These are phyloP conservation scores for Pseudogymnoascus sp. DNA, from an alignment of 2,329 filamentous ascomycete genomes.

Conservation along the genomic window DNA sequence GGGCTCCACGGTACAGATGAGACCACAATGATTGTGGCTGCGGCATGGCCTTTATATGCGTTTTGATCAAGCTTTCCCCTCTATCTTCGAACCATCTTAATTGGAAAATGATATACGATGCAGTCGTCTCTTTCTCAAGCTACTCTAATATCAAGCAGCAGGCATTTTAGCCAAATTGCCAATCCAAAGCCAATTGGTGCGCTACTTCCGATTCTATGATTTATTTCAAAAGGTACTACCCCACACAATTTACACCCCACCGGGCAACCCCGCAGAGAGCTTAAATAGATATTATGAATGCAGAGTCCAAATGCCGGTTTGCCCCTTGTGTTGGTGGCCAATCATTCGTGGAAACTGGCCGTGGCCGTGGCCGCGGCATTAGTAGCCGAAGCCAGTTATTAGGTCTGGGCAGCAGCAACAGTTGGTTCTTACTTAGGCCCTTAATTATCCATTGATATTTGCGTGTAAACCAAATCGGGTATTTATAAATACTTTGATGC, in stretches of 20 bases:
- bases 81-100: not conserved
- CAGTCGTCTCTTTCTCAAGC: not conserved
- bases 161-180: not conserved
- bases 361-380: not conserved
- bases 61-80: not conserved
- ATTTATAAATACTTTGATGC: not conserved
- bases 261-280: not conserved
- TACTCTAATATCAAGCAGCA: not conserved
- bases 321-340: not conserved
- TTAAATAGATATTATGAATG: not conserved
- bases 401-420: not conserved
- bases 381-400: not conserved
- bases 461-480: no score
- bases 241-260: constrained; percentile 1
- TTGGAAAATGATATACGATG: not conserved
- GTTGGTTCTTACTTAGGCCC: no score
- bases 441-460: not conserved
- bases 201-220: not conserved
- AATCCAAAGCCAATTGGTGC: constrained; percentile 5
- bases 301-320: not conserved
- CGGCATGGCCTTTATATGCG: not conserved
- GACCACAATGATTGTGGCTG: not conserved
- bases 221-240: not conserved
- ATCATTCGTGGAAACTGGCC: not conserved
- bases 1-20: not conserved